These are phyloP conservation scores for Yarrowia bubula DNA, from an alignment of 805 yeast genomes.

Conservation along the genomic window DNA sequence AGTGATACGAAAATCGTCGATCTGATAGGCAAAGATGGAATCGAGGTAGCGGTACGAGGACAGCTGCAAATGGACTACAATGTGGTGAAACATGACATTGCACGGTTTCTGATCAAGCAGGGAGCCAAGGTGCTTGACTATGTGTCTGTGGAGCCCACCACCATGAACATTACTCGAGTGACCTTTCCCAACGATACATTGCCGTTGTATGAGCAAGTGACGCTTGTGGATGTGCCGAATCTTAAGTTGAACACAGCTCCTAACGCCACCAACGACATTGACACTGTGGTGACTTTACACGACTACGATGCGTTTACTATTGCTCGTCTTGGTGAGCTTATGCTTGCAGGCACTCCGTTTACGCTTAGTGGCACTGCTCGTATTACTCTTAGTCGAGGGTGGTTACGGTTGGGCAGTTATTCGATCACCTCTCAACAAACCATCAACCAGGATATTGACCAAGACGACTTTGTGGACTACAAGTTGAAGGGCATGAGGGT, in stretches of 20 bases:
- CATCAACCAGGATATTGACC: conserved; percentile 4
- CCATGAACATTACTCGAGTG: conserved; percentile 15
- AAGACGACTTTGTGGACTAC: conserved; percentile 7
- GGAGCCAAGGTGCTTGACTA: conserved; percentile 7
- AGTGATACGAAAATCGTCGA: conserved; percentile 4
- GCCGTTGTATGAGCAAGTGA: conserved; percentile 1
- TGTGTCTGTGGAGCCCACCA: not conserved
- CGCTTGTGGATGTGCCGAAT: conserved; percentile 4
- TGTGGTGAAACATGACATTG: not conserved
- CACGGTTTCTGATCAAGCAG: not conserved
- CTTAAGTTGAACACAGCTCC: not conserved
- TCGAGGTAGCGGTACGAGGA: conserved; percentile 13
- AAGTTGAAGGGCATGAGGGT: conserved; percentile 1
- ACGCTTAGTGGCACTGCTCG: not conserved
- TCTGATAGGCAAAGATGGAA: conserved; percentile 11
- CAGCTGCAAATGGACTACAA: conserved; percentile 1
- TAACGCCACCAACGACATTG: not conserved
- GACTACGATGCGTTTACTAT: conserved; percentile 16
- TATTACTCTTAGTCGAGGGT: not conserved
- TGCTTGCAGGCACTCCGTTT: conserved; percentile 9
- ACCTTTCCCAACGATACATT: not conserved
- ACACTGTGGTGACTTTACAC: conserved; percentile 1
- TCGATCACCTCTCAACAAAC: not conserved
- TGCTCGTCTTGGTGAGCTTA: conserved; percentile 5
- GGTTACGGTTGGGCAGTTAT: not conserved